Evolutionary conservation across 208 protist genomes (phyloP).

Genomic region (Wallacemonas collosoma): DNA sequence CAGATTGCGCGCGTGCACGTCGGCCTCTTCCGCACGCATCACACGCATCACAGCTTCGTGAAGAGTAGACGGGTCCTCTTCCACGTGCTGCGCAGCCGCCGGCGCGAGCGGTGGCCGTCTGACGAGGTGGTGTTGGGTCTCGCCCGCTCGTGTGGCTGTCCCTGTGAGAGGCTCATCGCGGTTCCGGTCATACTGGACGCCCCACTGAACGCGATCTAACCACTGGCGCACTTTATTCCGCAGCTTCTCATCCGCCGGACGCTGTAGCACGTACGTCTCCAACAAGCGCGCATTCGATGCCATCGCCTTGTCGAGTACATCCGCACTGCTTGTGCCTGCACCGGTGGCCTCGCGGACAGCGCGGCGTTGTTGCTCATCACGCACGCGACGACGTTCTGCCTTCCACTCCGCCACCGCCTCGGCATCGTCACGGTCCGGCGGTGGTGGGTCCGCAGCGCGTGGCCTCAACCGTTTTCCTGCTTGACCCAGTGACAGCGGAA

Average conservation of each 20-base stretch:
- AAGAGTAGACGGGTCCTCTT: conserved; percentile 40
- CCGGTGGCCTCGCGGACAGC: conserved; percentile 1
- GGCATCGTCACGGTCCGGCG: not conserved
- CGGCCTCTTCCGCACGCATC: conserved; percentile 35
- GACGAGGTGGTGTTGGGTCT: too few species aligned
- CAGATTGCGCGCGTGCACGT: conserved; percentile 35
- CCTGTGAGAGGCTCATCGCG: too few species aligned
- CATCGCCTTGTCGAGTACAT: conserved; percentile 12
- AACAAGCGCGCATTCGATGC: conserved; percentile 20
- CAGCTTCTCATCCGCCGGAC: conserved; percentile 33
- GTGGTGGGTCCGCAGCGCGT: not conserved
- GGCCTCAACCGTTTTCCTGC: too few species aligned
- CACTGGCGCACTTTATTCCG: conserved; percentile 51
- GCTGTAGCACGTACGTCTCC: conserved; percentile 20
- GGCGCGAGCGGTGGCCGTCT: not conserved
- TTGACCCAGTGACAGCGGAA: too few species aligned
- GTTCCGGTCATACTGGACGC: conserved; percentile 23
- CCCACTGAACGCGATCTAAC: conserved; percentile 47
- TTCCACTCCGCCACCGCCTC: conserved; percentile 13
- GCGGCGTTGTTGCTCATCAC: not conserved
- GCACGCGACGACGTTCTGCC: not conserved
- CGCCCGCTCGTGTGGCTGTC: not conserved
- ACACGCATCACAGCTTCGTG: conserved; percentile 45
- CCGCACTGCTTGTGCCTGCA: conserved; percentile 7
- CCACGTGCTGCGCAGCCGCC: conserved; percentile 18